Base-by-base conservation (phyloP, 768 basidiomycete genomes). In the Hydnomerulius pinastri region DNA sequence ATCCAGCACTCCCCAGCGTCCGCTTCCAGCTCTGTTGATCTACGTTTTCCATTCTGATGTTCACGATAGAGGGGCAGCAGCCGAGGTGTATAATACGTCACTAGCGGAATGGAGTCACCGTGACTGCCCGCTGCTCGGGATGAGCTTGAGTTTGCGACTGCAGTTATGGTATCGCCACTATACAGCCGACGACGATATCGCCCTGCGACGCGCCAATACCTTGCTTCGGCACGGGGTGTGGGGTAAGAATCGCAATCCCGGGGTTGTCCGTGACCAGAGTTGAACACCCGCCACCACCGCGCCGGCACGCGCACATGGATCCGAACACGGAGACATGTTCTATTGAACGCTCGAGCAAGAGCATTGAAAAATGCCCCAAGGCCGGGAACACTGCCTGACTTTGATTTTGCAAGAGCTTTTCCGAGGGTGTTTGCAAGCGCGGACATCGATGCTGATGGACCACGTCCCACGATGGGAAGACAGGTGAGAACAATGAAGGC, bases 61-160 rank as follows among this genome's bases (percentile, higher is more conserved):
- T 61, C 59, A 8, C 76, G 70, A 53, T 77, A 76, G 24, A 29
- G 44, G 1, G 76, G 76, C 9, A 76, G 68, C 7, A 78, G 54
- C 3, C 72, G 66, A 4, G 73, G 71, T 6, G 65, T 59, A 46
- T 73, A 72, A 12, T 66, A 72, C 5, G 57, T 56, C 18, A 73
- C 62, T 49, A 65, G 51, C 8, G 68, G 55, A n/a, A 68, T 38
- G 45, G 2, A 18, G 11, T 37, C 27, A 4, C 17, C 17, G n/a
- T n/a, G n/a, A 1, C 41, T 49, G 46, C 40, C 36, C 17, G 60
- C 56, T 33, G 55, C 39, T 21, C n/a, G 35, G 10, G 15, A 30
- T n/a, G 25, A 27, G 18, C 20, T 32, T 11, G 9, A 30, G n/a
- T 54, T 35, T 13, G 33, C 29, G 7, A 24, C 23, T n/a, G 43